Conservation (phyloP, 306 rosid genomes). For the cucumber (Cucumis sativus) region Cucumber_9930_V3 NC_026657.2:28373001-28373500, state of each 20-base stretch:
- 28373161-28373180: neutral
- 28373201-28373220: neutral
- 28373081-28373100: no score
- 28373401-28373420: neutral
- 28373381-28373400: neutral
- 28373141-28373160: neutral
- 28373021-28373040: no score
- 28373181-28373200: neutral
- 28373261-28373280: slow-evolving; percentile 3
- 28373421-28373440: neutral
- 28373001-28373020: neutral
- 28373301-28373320: neutral
- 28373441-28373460: neutral
- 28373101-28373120: neutral
- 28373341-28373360: neutral
- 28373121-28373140: neutral
- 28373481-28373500: neutral
- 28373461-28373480: neutral
- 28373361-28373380: neutral
- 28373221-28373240: neutral
- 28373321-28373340: neutral
- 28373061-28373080: neutral
- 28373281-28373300: neutral
- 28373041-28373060: neutral
- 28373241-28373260: slow-evolving; percentile 9